Evolutionary conservation across 257 asterid genomes (phyloP).

Genomic region (Anisodus tanguticus): DNA sequence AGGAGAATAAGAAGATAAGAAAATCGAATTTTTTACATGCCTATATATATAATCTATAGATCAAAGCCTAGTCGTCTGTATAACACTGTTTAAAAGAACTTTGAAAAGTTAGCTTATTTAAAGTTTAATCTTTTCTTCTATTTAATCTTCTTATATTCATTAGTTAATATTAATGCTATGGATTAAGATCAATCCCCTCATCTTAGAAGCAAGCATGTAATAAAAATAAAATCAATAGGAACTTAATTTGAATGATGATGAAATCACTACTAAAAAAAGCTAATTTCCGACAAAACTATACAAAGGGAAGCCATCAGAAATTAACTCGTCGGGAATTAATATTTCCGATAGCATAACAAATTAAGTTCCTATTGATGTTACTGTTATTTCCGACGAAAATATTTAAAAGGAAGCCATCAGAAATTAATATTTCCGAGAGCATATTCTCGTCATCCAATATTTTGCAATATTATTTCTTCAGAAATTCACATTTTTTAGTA

Average conservation of each 20-base stretch:
- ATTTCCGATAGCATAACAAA: too few relatives aligned
- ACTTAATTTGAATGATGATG: neutral
- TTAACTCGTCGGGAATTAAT: neutral
- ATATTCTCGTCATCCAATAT: neutral
- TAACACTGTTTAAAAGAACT: neutral
- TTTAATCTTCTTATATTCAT: neutral
- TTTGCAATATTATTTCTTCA: neutral
- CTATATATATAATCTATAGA: too few relatives aligned
- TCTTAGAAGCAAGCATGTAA: neutral
- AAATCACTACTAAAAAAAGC: neutral
- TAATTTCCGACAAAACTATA: too few relatives aligned
- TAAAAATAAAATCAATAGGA: neutral
- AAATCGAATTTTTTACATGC: too few relatives aligned
- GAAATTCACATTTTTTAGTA: neutral
- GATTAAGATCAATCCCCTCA: neutral
- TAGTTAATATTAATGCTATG: neutral
- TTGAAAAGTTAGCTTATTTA: neutral
- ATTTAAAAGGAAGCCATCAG: too few relatives aligned
- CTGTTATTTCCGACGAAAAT: too few relatives aligned
- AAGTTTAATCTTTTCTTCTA: neutral
- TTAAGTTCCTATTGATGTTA: too few relatives aligned
- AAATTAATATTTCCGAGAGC: too few relatives aligned
- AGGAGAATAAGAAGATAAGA: neutral
- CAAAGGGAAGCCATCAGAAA: neutral
- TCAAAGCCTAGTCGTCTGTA: neutral